Base-by-base conservation (phyloP, 2,329 filamentous ascomycete genomes). In the Penicillium sp. region DNA sequence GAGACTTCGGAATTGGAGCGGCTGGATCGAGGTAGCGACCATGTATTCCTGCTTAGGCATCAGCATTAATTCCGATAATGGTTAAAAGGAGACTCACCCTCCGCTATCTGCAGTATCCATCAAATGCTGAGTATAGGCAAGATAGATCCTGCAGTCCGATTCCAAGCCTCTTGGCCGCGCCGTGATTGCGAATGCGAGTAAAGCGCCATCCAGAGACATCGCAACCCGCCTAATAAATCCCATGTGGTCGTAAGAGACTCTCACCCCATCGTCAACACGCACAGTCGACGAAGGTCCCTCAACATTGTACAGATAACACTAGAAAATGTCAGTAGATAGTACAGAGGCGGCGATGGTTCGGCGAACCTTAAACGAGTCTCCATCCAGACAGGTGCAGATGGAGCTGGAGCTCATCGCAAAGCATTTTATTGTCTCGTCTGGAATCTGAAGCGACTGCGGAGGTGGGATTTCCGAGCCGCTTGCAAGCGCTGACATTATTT, bases 181-280 rank as follows among this genome's bases (percentile, higher is more conserved):
- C 0, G 49, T 58, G 15, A 64, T 48, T 8, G 57, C 23, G 44
- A 67, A 67, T 1, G 65, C 65, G 5, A 58, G 46, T 0, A 64
- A 31, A 15, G 47, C 48, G 8, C 68, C 65, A 19, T 66, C 62
- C 3, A 56, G 53, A 0, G 68, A 69, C 45, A 70, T 64, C 2
- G 64, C 59, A 11, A 64, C 48, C 19, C 56, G 54, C 11, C 60
- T 61, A 47, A 70, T 68, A 38, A 61, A 55, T 13, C 65, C 65
- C 21, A 64, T 51, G 13, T 63, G 41, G 7, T 60, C 51, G 21
- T 60, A 60, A 1, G 51, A 49, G 21, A 60, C 51, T 30, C 30
- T 60, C 3, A 55, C 44, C n/a, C 44, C 58, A 4, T 55, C 45
- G 44, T 48, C 44, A 30, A 55, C 23, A 30, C 49, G 50, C 13